Evolutionary conservation across 2,329 filamentous ascomycete genomes (phyloP).

Genomic region (Penicillium sp.): DNA sequence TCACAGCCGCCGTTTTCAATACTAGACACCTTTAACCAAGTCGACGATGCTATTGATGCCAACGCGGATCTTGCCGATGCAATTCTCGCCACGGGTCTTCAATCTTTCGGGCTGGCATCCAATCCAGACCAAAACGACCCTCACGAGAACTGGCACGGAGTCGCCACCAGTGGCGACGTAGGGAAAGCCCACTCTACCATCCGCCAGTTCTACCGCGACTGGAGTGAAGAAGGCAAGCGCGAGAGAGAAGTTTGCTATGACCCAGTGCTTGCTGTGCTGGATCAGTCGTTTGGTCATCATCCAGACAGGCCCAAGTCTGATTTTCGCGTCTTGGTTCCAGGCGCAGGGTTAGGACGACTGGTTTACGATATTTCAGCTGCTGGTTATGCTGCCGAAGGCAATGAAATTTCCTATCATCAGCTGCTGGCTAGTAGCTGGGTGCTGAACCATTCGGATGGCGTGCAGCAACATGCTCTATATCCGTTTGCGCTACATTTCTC

Average conservation of each 20-base stretch:
- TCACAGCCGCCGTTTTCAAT: slow-evolving; percentile 78
- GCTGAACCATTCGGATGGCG: slow-evolving; percentile 51
- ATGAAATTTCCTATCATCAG: slow-evolving; percentile 96
- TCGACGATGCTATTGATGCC: slow-evolving; percentile 82
- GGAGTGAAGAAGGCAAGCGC: slow-evolving; percentile 70
- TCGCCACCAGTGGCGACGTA: slow-evolving; percentile 69
- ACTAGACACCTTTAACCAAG: slow-evolving; percentile 69
- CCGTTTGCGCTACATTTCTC: slow-evolving; percentile 88
- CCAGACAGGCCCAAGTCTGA: slow-evolving; percentile 32
- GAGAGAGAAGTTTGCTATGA: slow-evolving; percentile 77
- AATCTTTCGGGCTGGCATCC: slow-evolving; percentile 59
- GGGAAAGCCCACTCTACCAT: slow-evolving; percentile 92
- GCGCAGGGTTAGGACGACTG: slow-evolving; percentile 80
- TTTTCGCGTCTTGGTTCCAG: slow-evolving; percentile 75
- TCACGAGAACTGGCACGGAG: slow-evolving; percentile 61
- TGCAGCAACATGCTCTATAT: slow-evolving; percentile 67
- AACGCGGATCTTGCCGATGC: slow-evolving; percentile 79
- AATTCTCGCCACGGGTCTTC: slow-evolving; percentile 68
- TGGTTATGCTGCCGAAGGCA: slow-evolving; percentile 77
- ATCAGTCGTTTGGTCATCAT: slow-evolving; percentile 40
- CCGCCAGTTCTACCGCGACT: slow-evolving; percentile 91
- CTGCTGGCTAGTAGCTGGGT: slow-evolving; percentile 72
- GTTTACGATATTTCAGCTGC: slow-evolving; percentile 77
- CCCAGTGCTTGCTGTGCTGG: slow-evolving; percentile 66
- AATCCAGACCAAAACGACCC: slow-evolving; percentile 36